A percentile compares a stretch with the other conserved stretches of the same genome.
These are phyloP conservation scores for Podaxis sp. DNA, from an alignment of 768 basidiomycete genomes.

Conservation along the genomic window DNA sequence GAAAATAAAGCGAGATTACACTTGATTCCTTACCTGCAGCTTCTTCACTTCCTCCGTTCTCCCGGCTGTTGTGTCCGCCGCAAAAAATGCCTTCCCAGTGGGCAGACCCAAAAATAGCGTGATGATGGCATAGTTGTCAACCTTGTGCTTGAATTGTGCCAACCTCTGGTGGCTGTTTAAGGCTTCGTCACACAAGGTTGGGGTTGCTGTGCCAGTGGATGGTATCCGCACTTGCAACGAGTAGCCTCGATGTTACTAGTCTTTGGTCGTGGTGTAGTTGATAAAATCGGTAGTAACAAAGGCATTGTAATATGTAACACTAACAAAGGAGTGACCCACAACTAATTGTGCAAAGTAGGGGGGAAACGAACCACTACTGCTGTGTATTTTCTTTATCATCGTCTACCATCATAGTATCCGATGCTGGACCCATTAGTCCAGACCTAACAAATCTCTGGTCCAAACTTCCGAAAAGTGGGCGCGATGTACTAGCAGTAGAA, in stretches of 20 bases:
- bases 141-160: too few relatives aligned
- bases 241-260: too few relatives aligned
- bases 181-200: too few relatives aligned
- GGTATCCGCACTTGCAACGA: too few relatives aligned
- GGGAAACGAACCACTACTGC: not conserved
- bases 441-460: slow-evolving; percentile 62
- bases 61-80: not conserved
- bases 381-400: slow-evolving; percentile 50
- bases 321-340: too few relatives aligned
- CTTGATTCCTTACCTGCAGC: not conserved
- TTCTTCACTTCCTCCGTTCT: not conserved
- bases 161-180: too few relatives aligned
- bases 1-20: slow-evolving; percentile 68
- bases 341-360: too few relatives aligned
- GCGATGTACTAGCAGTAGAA: slow-evolving; percentile 19
- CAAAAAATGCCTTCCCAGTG: not conserved
- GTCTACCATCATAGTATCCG: slow-evolving; percentile 43
- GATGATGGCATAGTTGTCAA: too few relatives aligned
- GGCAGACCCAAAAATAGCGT: not conserved
- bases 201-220: too few relatives aligned
- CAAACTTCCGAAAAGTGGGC: slow-evolving; percentile 52
- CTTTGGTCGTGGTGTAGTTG: too few relatives aligned
- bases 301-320: not conserved
- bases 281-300: not conserved
- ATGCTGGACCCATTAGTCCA: slow-evolving; percentile 28